Evolutionary conservation across 805 yeast genomes (phyloP).

Genomic region (Schwanniomyces occidentalis): DNA sequence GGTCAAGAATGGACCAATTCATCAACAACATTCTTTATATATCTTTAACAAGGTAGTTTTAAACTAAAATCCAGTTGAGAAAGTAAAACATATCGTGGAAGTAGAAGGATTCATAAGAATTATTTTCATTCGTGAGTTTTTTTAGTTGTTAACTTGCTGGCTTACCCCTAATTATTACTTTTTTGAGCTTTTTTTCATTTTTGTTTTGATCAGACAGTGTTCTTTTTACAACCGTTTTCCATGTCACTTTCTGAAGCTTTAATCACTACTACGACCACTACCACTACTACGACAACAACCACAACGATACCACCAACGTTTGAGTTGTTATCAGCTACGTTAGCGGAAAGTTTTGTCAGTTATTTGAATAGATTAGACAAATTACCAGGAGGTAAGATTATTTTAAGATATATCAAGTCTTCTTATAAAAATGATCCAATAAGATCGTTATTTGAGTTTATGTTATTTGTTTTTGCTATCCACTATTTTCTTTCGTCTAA

Average conservation of each 20-base stretch:
- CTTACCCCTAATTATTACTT: no score
- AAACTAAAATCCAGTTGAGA: no score
- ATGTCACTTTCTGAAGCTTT: slow-evolving; percentile 9
- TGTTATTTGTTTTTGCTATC: slow-evolving; percentile 77
- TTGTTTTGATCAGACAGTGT: no score
- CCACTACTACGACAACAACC: slow-evolving; percentile 27
- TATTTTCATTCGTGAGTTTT: no score
- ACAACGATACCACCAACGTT: slow-evolving; percentile 37
- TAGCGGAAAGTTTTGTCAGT: slow-evolving; percentile 33
- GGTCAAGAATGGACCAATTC: not conserved
- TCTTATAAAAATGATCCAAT: slow-evolving; percentile 94
- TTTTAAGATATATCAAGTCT: slow-evolving; percentile 71
- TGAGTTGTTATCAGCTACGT: slow-evolving; percentile 32
- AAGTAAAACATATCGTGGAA: no score
- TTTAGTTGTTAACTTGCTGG: no score
- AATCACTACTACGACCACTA: slow-evolving; percentile 21
- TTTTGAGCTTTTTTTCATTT: no score
- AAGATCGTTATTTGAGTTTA: slow-evolving; percentile 78
- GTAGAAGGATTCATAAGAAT: no score
- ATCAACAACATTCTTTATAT: not conserved
- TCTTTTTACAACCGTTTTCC: no score
- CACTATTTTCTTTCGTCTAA: slow-evolving; percentile 78
- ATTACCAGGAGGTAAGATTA: slow-evolving; percentile 58
- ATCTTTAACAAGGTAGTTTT: no score
- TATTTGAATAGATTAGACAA: slow-evolving; percentile 37